phyloP scores from a whole-genome alignment of 495 filamentous ascomycete genomes.

The Aspergillus diversus region DNA sequence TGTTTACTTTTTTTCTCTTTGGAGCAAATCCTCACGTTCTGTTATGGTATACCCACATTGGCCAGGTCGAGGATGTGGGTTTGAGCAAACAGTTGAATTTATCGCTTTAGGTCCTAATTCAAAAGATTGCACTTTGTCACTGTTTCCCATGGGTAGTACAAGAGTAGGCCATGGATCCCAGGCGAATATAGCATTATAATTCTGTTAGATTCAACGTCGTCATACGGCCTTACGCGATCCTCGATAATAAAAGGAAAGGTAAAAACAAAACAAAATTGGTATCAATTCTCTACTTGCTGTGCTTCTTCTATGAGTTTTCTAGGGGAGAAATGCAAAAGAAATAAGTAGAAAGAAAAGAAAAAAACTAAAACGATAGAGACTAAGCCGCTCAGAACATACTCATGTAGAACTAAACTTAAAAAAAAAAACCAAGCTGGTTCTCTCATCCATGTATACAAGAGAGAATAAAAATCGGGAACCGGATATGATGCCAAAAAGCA shows the following conservation, averaged over 20 bases:
- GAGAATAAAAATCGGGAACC: conserved; percentile 10
- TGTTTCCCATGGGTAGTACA: no score
- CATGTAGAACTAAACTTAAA: conserved; percentile 9
- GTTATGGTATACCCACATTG: conserved; percentile 14
- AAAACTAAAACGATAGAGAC: conserved; percentile 20
- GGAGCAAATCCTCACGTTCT: not conserved
- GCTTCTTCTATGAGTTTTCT: conserved; percentile 32
- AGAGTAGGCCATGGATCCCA: no score
- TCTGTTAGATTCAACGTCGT: no score
- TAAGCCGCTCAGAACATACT: conserved; percentile 29
- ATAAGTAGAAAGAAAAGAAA: conserved; percentile 13
- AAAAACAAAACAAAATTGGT: conserved; percentile 21
- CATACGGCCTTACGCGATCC: no score
- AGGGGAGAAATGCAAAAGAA: conserved; percentile 14
- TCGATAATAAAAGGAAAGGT: not conserved
- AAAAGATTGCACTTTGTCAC: no score
- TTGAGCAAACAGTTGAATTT: not conserved
- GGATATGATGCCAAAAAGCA: conserved; percentile 19
- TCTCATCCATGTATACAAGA: conserved; percentile 29
- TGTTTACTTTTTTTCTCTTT: conserved; percentile 1
- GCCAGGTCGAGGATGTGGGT: conserved; percentile 6
- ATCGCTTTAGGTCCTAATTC: not conserved
- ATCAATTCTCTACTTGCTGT: conserved; percentile 31
- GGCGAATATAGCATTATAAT: no score
- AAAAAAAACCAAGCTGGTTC: conserved; percentile 21